phyloP scores from a whole-genome alignment of 1,284 basidiomycete genomes.

The Ceratobasidium papillatum region DNA sequence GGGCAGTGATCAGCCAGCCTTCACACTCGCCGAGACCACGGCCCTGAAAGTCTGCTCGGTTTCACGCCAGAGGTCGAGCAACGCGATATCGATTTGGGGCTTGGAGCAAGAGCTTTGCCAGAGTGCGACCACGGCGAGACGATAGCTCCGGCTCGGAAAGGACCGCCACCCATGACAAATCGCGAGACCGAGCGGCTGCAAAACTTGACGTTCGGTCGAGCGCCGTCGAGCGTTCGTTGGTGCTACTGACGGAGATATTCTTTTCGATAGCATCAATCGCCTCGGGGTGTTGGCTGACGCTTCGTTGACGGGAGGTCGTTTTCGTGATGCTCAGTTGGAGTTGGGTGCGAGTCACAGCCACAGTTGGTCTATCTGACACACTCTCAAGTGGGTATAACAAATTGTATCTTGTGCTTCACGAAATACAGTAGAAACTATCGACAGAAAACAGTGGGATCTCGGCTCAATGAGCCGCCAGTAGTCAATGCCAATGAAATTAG shows the following conservation, averaged over 20 bases:
- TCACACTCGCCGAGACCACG: too few relatives aligned
- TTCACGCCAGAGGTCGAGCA: too few relatives aligned
- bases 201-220: background rate
- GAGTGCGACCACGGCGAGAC: background rate
- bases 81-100: background rate
- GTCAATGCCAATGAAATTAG: too few relatives aligned
- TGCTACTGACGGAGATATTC: conserved; percentile 32
- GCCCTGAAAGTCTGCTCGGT: too few relatives aligned
- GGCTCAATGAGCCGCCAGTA: too few relatives aligned
- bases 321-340: conserved; percentile 2
- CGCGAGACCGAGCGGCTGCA: background rate
- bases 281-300: background rate
- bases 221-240: background rate
- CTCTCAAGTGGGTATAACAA: too few relatives aligned
- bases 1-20: background rate
- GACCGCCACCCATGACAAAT: background rate
- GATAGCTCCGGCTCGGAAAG: background rate
- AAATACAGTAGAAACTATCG: too few relatives aligned
- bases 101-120: background rate
- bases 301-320: background rate
- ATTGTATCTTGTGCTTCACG: too few relatives aligned
- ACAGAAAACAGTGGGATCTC: too few relatives aligned
- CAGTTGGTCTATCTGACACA: too few relatives aligned
- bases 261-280: background rate
- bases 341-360: too few relatives aligned